Base-by-base conservation (phyloP, 768 basidiomycete species). In the Mycena epipterygia region DNA sequence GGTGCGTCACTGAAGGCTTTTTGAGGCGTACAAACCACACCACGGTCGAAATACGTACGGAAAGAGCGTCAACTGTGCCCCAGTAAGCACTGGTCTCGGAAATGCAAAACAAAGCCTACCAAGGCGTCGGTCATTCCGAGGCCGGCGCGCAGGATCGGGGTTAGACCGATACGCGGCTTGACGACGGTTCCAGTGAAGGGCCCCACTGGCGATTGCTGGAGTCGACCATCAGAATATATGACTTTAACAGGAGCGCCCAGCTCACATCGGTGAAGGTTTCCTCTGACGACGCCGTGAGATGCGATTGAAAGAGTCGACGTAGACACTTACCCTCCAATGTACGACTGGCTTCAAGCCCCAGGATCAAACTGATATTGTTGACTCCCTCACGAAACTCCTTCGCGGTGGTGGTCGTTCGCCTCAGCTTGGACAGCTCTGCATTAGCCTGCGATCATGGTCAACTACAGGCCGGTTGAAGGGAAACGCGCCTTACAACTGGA, bases 71-170 rank as follows among this genome's bases (percentile, higher is more conserved):
- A 97, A 82, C 82, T 89, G 55, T 12, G 44, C 29, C 23, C 58
- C 32, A 13, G 57, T 69, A 44, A 68, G 70, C 33, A 63, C 41
- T 17, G 35, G 12, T 19, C 23, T 59, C 62, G 2, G 33, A 59
- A 61, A 63, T 49, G 37, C 33, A 52, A 65, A 55, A 33, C 21
- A 39, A 39, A 73, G 81, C 51, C 52, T 71, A 88, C 87, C 77
- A 98, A 81, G 25, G 94, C 95, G 74, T 97, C 95, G 0, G 93
- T 89, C 95, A 99, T 97, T 21, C 96, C 95, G 71, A 97, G 83
- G 7, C 97, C 97, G 33, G 97, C 97, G 42, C 97, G 90, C 64
- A 99, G 85, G 75, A 99, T 95, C 44, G 97, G 97, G 3, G 95
- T 92, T 62, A 99, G 81, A 6, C 95, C 97, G 61, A 99, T 88